Evolutionary conservation across 306 rosid genomes (phyloP), one percentile per base, ranked within the genome.

Genomic region (Aeschynomene evenia): DNA sequence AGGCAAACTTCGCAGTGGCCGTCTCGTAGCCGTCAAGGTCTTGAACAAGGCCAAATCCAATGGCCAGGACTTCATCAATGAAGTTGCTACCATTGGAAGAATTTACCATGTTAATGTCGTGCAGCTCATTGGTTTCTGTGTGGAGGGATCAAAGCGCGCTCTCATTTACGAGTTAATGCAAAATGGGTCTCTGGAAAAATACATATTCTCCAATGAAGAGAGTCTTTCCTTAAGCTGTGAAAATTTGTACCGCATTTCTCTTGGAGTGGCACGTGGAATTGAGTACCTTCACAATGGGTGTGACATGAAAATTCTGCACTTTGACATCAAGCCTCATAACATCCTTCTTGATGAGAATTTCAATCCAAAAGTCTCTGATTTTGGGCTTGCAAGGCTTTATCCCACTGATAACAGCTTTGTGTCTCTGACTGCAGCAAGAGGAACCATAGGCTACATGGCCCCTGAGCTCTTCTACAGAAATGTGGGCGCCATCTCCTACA

Each of bases 281-380:
- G 54, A 42, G 12, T 42, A 63, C 36, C 7, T 63, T 10, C 84
- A 80, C 9, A 70, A 52, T 15, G 80, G 84, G 1, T 80, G 80
- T 26, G 67, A 70, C 52, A 66, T 56, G 77, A 70, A 64, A 29
- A 80, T 80, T 56, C 20, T 79, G 0, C 80, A 74, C 63, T 74
- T 74, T 23, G 79, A 79, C 43, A 73, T 79, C 61, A 79, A 79
- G 76, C 76, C 76, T 13, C 76, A 71, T 34, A 71, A 71, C 58
- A 71, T 71, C 28, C 76, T 71, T 71, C 67, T 71, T 29, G 76
- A 71, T 45, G 76, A 71, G 5, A 71, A 71, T 12, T 71, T 71
- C 39, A 34, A 10, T 3, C 72, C 79, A 5, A 73, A 79, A 28
- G 76, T 74, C 14, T 79, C 80, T 4, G 80, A 74, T 53, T 79